phyloP scores from a whole-genome alignment of 2,329 filamentous ascomycete genomes.

The Microcera coccophila region DNA sequence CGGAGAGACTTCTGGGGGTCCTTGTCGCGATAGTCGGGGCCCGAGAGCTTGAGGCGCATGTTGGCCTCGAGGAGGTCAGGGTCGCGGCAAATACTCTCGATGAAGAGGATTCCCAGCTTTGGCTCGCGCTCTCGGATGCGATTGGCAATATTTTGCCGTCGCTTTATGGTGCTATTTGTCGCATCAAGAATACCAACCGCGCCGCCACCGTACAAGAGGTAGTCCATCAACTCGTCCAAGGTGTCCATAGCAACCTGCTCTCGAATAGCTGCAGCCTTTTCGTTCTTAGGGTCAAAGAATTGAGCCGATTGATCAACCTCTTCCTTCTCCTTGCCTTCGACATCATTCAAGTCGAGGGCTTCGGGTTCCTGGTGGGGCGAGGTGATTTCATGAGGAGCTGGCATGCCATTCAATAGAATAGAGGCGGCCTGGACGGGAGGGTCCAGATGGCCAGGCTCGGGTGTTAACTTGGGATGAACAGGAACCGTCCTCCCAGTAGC shows the following conservation, averaged over 20 bases:
- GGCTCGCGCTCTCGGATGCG: slow-evolving; percentile 79
- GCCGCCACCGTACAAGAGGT: slow-evolving; percentile 75
- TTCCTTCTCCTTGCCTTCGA: slow-evolving; percentile 27
- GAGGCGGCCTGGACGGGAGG: slow-evolving; percentile 51
- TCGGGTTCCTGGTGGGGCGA: slow-evolving; percentile 37
- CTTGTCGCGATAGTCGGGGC: slow-evolving; percentile 92
- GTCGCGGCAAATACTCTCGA: slow-evolving; percentile 91
- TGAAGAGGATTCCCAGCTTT: slow-evolving; percentile 85
- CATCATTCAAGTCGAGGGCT: slow-evolving; percentile 33
- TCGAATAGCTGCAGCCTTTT: slow-evolving; percentile 73
- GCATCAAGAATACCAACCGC: slow-evolving; percentile 95
- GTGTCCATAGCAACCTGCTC: slow-evolving; percentile 93
- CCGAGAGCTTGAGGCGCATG: slow-evolving; percentile 93
- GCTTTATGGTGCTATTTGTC: slow-evolving; percentile 89
- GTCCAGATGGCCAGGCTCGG: slow-evolving; percentile 38
- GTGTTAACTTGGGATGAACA: slow-evolving; percentile 30
- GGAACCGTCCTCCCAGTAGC: slow-evolving; percentile 59
- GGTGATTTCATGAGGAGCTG: slow-evolving; percentile 30
- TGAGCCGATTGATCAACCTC: slow-evolving; percentile 81
- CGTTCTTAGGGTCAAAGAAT: slow-evolving; percentile 92
- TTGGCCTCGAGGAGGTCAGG: slow-evolving; percentile 83
- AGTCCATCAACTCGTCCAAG: slow-evolving; percentile 85
- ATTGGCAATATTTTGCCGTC: slow-evolving; percentile 78
- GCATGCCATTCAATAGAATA: slow-evolving; percentile 55
- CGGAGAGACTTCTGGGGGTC: slow-evolving; percentile 78